A percentile compares a stretch with the other conserved stretches of the same genome.
Evolutionary conservation across 768 basidiomycete species (phyloP).

Genomic region (Cystoderma amianthinum): DNA sequence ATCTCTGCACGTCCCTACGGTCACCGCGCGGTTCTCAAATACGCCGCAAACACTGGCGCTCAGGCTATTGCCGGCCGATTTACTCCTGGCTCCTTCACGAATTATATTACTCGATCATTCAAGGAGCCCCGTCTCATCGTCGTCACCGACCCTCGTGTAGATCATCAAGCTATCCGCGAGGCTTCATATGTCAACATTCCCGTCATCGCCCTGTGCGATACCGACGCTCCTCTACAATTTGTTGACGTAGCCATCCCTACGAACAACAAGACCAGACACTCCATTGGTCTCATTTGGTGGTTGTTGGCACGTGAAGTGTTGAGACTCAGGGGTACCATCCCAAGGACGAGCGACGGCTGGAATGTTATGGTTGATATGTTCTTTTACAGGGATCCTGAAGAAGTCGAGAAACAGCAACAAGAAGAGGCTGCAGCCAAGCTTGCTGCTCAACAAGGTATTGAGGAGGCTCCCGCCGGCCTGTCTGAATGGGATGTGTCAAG

Average conservation of each 20-base stretch:
- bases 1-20: slow-evolving; percentile 98
- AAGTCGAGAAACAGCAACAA: slow-evolving; percentile 96
- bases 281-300: slow-evolving; percentile 98
- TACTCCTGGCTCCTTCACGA: slow-evolving; percentile 98
- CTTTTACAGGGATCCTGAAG: slow-evolving; percentile 99
- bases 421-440: slow-evolving; percentile 88
- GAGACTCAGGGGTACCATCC: slow-evolving; percentile 89
- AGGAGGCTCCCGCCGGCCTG: slow-evolving; percentile 33
- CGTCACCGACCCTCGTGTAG: slow-evolving; percentile 98
- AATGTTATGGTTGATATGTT: slow-evolving; percentile 99
- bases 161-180: slow-evolving; percentile 99
- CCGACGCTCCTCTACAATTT: slow-evolving; percentile 94
- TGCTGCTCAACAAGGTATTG: slow-evolving; percentile 46
- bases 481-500: slow-evolving; percentile 73
- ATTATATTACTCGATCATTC: slow-evolving; percentile 99
- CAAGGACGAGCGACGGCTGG: slow-evolving; percentile 90
- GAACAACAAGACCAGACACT: slow-evolving; percentile 98
- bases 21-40: slow-evolving; percentile 99
- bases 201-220: slow-evolving; percentile 98
- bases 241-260: slow-evolving; percentile 98
- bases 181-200: slow-evolving; percentile 99
- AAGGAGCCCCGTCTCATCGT: slow-evolving; percentile 98
- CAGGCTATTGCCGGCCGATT: slow-evolving; percentile 99
- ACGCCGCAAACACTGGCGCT: slow-evolving; percentile 94
- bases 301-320: slow-evolving; percentile 96